Conservation (phyloP, 805 yeast genomes). For the Candida chauliodis region DNA sequence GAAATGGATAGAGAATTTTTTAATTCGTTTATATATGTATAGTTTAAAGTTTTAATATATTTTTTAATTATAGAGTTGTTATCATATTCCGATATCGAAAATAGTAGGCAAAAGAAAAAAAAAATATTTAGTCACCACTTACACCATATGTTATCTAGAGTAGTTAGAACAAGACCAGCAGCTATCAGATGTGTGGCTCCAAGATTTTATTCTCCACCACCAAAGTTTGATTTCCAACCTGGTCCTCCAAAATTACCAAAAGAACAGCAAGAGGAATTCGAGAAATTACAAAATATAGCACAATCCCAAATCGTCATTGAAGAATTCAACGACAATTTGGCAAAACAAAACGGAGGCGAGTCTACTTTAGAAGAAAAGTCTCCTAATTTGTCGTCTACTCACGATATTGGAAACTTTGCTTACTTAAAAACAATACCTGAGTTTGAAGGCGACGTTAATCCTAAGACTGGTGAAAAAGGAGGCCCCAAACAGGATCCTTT, state of each 20-base stretch:
- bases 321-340: constrained; percentile 54
- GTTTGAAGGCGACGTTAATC: constrained; percentile 91
- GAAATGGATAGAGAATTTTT: not conserved
- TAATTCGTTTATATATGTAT: not conserved
- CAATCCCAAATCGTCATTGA: constrained; percentile 74
- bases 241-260: constrained; percentile 72
- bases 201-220: constrained; percentile 4
- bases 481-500: constrained; percentile 98
- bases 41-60: not conserved
- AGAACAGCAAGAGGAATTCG: constrained; percentile 89
- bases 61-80: not conserved
- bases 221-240: constrained; percentile 20
- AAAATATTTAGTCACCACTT: not conserved
- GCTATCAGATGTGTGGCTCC: no score
- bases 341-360: constrained; percentile 4
- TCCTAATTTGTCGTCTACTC: constrained; percentile 20
- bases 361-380: not conserved
- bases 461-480: constrained; percentile 90
- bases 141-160: no score
- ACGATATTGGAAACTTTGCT: constrained; percentile 61
- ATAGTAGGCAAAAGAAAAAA: not conserved
- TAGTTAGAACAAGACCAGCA: no score
- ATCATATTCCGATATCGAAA: constrained; percentile 1
- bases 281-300: constrained; percentile 76
- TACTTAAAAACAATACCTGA: constrained; percentile 82